Evolutionary conservation across 257 asterid species (phyloP).

Genomic region (Scutellaria baicalensis): DNA sequence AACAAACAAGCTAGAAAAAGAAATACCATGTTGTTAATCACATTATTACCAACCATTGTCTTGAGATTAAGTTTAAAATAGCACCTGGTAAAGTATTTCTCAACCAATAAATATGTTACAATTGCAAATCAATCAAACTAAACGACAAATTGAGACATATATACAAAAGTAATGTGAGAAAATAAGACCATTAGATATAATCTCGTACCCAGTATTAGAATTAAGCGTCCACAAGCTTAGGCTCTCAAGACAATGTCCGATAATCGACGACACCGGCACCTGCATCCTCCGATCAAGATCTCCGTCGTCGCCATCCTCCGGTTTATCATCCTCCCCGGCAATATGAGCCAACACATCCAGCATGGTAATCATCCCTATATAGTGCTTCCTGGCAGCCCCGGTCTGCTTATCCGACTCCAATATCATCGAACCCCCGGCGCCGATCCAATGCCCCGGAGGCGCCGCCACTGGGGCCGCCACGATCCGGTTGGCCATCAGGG

Average conservation of each 20-base stretch:
- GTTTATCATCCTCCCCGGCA: constrained; percentile 34
- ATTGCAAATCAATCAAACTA: not conserved
- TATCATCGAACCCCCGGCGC: constrained; percentile 97
- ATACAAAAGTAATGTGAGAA: not conserved
- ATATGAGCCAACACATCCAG: constrained; percentile 74
- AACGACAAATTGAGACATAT: not conserved
- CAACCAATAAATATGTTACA: not conserved
- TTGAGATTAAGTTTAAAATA: not conserved
- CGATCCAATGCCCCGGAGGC: constrained; percentile 99
- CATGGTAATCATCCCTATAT: constrained; percentile 91
- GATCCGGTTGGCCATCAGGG: constrained; percentile 56
- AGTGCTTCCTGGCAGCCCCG: constrained; percentile 85
- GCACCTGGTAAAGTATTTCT: not conserved
- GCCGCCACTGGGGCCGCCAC: constrained; percentile 89
- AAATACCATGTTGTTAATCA: not conserved
- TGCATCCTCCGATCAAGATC: constrained; percentile 53
- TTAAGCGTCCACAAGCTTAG: constrained; percentile 91
- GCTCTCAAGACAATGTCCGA: constrained; percentile 86
- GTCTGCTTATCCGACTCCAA: constrained; percentile 82
- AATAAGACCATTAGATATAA: not conserved
- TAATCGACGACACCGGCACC: constrained; percentile 72
- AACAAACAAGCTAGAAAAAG: not conserved
- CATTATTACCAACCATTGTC: not conserved
- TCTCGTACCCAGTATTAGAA: constrained; percentile 47
- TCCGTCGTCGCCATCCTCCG: constrained; percentile 13